phyloP scores from a whole-genome alignment of 495 filamentous ascomycete genomes.

The Daldinia grandis region DNA sequence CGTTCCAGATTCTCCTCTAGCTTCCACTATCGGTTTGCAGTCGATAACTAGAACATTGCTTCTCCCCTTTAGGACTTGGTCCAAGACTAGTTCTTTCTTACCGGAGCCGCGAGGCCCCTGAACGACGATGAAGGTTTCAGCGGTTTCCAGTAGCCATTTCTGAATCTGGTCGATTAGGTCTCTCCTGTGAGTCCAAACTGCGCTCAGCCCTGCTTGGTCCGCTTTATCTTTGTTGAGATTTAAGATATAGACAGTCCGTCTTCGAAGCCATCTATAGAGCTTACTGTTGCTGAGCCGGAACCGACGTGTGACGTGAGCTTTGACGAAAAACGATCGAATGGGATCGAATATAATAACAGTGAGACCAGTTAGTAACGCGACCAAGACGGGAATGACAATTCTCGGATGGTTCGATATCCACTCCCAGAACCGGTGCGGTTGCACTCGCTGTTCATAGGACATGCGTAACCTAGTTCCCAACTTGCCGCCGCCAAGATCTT shows the following conservation, averaged over 20 bases:
- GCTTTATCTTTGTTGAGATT: slow-evolving; percentile 55
- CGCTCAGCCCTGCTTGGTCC: slow-evolving; percentile 75
- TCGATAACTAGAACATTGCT: slow-evolving; percentile 88
- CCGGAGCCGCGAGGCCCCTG: slow-evolving; percentile 93
- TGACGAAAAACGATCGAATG: slow-evolving; percentile 89
- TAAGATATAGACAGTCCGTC: slow-evolving; percentile 77
- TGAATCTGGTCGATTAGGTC: slow-evolving; percentile 80
- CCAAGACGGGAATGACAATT: slow-evolving; percentile 83
- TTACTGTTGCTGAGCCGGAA: slow-evolving; percentile 75
- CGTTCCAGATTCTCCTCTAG: slow-evolving; percentile 86
- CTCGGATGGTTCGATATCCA: slow-evolving; percentile 91
- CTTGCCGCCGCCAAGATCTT: slow-evolving; percentile 73
- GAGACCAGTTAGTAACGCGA: slow-evolving; percentile 80
- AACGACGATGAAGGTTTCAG: slow-evolving; percentile 92
- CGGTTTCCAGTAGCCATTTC: slow-evolving; percentile 85
- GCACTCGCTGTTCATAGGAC: slow-evolving; percentile 80
- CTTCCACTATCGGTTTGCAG: slow-evolving; percentile 93
- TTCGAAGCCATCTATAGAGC: slow-evolving; percentile 81
- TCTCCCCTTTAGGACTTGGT: slow-evolving; percentile 80
- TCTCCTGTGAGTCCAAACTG: slow-evolving; percentile 89
- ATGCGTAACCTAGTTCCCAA: slow-evolving; percentile 77
- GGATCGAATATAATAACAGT: slow-evolving; percentile 95
- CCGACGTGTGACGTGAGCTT: slow-evolving; percentile 79
- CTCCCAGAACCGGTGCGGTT: slow-evolving; percentile 79
- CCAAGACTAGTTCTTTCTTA: slow-evolving; percentile 85